Evolutionary conservation across 139 green algal species (phyloP), one percentile per base, ranked within the genome.

Genomic region (Zygnema circumcarinatum): DNA sequence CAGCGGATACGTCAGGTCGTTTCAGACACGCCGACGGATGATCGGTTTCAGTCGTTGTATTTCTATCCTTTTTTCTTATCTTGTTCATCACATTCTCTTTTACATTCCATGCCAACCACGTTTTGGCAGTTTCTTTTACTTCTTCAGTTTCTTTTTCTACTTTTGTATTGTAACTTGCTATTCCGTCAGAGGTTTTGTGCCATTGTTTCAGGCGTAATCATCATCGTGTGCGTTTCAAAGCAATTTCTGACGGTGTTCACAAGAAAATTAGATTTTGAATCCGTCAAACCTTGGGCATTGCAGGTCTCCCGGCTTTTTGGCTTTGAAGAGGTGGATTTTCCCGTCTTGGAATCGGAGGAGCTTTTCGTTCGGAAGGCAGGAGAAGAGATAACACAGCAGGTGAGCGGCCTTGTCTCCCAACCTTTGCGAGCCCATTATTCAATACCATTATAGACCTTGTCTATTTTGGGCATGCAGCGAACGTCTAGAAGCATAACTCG

Each of bases 371-470:
- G 97, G 31, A 99, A 99, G 79, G 97, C 97, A 3, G 97, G 97
- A 11, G 97, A 99, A 89, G 97, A 99, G 86, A 99, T 99, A 92
- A 98, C 95, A 0, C 92, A 96, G 21, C 97, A 99, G 93, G 85
- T 89, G 25, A 47, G 69, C n/a, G n/a, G n/a, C n/a, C n/a, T 22
- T 36, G n/a, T n/a, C n/a, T n/a, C n/a, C n/a, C n/a, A n/a, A n/a
- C n/a, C n/a, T n/a, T n/a, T n/a, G n/a, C 21, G 22, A 80, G 56
- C 56, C 25, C 56, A n/a, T 72, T 72, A 29, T 29, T 72, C 56
- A 72, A 72, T 72, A 72, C 25, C 56, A 72, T 72, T 29, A 72
- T 25, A 72, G 25, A 29, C 56, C 56, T 25, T 29, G 25, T 72
- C 29, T 25, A 72, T n/a, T n/a, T n/a, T n/a, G n/a, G n/a, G n/a